Evolutionary conservation across 2,329 filamentous ascomycete genomes (phyloP), one percentile per base, ranked within the genome.

Genomic region (Lecanicillium sp.): DNA sequence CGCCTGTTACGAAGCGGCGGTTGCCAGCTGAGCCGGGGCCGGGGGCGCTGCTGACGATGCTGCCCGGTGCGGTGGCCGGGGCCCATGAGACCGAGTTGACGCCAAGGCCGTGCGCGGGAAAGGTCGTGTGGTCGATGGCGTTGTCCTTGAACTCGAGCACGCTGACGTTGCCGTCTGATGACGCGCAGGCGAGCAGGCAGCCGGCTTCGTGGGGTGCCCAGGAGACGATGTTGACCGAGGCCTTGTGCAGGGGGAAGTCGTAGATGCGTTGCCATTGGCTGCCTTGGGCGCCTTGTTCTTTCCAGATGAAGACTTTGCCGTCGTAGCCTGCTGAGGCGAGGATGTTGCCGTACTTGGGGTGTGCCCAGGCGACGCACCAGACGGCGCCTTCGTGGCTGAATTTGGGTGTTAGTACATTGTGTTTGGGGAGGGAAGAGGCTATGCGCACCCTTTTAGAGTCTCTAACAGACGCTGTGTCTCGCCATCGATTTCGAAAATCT

Each of bases 61-160:
- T 87, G 43, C 89, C 92, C 1, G 92, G 85, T 6, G 79, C 75
- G 30, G 84, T 83, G 28, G 85, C 83, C 2, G 92, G 92, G 1
- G 90, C 89, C 92, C 92, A 98, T 14, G 83, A 89, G 35, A 98
- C 90, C 20, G 85, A 85, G 68, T 98, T 98, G 57, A 94, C 92
- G 48, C 92, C 92, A 50, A 94, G 78, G 28, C 86, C 88, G 65
- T 96, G 92, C 11, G 92, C 92, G 35, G 82, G 80, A 67, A 98
- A 95, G 51, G 87, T 84, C 53, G 81, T 80, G 61, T 94, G 85
- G 48, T 85, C 83, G 80, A 92, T 94, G 62, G 78, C 82, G 63
- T 94, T 94, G 65, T 96, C 90, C 63, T 90, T 89, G 72, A 98
- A 96, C 62, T 95, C 92, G 55, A 98, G 79, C 4, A 96, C 88